Conservation (phyloP, 495 filamentous ascomycete species). For the Xylaria grammica region DNA sequence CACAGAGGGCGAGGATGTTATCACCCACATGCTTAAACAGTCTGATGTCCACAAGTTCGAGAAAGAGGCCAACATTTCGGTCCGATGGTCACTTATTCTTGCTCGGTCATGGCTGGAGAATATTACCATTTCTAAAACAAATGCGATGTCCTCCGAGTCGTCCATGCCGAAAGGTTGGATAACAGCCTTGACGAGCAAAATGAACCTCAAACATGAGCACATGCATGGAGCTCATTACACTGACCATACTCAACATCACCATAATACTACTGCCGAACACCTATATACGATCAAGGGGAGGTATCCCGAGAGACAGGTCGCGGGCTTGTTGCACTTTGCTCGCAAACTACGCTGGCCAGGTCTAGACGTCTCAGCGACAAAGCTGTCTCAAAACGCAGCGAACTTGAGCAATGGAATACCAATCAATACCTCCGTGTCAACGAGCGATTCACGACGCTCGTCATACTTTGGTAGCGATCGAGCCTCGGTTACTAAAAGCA, state of each 20-base stretch:
- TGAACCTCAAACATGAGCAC: conserved; percentile 48
- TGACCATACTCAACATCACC: conserved; percentile 37
- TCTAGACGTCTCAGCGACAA: conserved; percentile 43
- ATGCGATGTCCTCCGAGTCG: conserved; percentile 37
- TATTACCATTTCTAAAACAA: conserved; percentile 56
- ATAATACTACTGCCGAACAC: conserved; percentile 38
- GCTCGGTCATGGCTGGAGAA: conserved; percentile 79
- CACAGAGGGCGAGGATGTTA: conserved; percentile 61
- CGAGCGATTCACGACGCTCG: conserved; percentile 43
- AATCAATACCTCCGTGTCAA: conserved; percentile 47
- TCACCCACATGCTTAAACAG: conserved; percentile 53
- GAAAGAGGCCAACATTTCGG: conserved; percentile 66
- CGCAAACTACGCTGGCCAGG: conserved; percentile 61
- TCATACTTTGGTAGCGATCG: conserved; percentile 46
- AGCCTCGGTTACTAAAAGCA: conserved; percentile 32
- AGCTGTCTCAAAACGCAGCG: conserved; percentile 47
- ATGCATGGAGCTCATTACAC: conserved; percentile 37
- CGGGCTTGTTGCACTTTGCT: conserved; percentile 64
- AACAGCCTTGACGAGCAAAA: conserved; percentile 57
- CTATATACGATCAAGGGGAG: conserved; percentile 49
- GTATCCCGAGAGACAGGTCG: conserved; percentile 56
- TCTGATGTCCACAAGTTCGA: conserved; percentile 69
- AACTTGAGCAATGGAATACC: conserved; percentile 45
- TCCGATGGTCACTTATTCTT: conserved; percentile 80
- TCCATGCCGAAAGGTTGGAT: conserved; percentile 54